Evolutionary conservation across 2,329 filamentous ascomycete genomes (phyloP).

Genomic region (Neofusicoccum kwambonambiense): DNA sequence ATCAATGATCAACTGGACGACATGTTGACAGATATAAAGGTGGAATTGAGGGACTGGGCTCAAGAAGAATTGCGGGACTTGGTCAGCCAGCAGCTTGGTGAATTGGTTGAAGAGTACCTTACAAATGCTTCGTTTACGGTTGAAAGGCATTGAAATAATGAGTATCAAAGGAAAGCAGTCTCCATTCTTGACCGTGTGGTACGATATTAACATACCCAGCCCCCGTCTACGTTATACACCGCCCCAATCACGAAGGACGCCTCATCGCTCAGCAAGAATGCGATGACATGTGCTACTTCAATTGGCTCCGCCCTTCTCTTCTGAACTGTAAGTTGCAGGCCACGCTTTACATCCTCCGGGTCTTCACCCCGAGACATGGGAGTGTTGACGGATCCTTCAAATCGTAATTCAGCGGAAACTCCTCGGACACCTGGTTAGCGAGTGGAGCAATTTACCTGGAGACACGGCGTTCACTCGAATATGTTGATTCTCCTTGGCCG

Average conservation of each 20-base stretch:
- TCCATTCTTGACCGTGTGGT: not conserved
- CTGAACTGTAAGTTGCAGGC: constrained; percentile 20
- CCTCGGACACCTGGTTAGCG: not conserved
- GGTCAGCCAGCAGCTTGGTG: too few relatives aligned
- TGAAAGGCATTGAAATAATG: too few relatives aligned
- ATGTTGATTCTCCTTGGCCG: constrained; percentile 36
- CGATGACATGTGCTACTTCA: constrained; percentile 39
- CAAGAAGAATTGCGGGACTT: too few relatives aligned
- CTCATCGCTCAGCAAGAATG: constrained; percentile 45
- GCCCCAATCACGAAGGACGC: constrained; percentile 43
- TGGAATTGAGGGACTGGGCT: too few relatives aligned
- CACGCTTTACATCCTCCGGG: not conserved
- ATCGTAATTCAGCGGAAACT: not conserved
- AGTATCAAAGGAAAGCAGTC: too few relatives aligned
- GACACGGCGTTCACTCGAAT: constrained; percentile 43
- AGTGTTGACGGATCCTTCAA: constrained; percentile 23
- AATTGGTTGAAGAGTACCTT: too few relatives aligned
- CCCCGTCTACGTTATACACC: constrained; percentile 43
- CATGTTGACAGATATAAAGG: too few relatives aligned
- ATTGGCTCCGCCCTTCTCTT: constrained; percentile 21
- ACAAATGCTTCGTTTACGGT: too few relatives aligned
- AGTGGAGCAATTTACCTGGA: constrained; percentile 29
- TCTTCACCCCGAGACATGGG: constrained; percentile 23
- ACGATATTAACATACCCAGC: constrained; percentile 18
- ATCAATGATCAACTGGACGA: too few relatives aligned